phyloP scores from a whole-genome alignment of 495 filamentous ascomycete genomes.

The Aspergillus avenaceus region DNA sequence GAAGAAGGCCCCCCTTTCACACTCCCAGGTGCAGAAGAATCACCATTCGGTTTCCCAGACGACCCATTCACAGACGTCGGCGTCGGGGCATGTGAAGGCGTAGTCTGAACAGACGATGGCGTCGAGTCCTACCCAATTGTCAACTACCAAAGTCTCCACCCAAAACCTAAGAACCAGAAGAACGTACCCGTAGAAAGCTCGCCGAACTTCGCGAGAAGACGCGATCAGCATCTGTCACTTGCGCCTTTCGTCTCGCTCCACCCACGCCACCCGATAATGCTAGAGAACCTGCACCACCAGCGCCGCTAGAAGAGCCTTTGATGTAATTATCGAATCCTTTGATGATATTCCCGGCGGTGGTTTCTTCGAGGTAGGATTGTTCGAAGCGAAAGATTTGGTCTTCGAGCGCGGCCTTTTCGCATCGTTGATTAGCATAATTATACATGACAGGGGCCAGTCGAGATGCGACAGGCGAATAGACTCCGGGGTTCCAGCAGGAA shows the following conservation, averaged over 20 bases:
- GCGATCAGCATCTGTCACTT: constrained; percentile 45
- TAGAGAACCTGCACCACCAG: constrained; percentile 29
- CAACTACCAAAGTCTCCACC: neutral
- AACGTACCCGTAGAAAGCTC: constrained; percentile 46
- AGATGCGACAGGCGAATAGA: neutral
- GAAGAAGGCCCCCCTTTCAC: constrained; percentile 21
- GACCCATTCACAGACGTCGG: constrained; percentile 41
- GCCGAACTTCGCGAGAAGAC: constrained; percentile 51
- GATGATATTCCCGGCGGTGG: constrained; percentile 89
- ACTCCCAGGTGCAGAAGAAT: constrained; percentile 22
- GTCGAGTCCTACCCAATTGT: constrained; percentile 38
- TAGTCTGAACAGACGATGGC: constrained; percentile 45
- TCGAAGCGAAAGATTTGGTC: constrained; percentile 83
- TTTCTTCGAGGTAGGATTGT: constrained; percentile 85
- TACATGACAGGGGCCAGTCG: neutral
- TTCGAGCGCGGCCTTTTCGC: constrained; percentile 57
- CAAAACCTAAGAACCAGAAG: neutral
- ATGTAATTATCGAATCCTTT: constrained; percentile 96
- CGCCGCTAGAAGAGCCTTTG: constrained; percentile 62
- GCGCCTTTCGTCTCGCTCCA: constrained; percentile 39
- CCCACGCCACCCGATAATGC: constrained; percentile 41
- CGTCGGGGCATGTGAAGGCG: constrained; percentile 48
- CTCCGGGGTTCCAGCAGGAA: neutral
- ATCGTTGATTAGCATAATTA: neutral
- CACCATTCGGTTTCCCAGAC: constrained; percentile 25